phyloP scores from a whole-genome alignment of 768 basidiomycete genomes.

The Boletales sp. region DNA sequence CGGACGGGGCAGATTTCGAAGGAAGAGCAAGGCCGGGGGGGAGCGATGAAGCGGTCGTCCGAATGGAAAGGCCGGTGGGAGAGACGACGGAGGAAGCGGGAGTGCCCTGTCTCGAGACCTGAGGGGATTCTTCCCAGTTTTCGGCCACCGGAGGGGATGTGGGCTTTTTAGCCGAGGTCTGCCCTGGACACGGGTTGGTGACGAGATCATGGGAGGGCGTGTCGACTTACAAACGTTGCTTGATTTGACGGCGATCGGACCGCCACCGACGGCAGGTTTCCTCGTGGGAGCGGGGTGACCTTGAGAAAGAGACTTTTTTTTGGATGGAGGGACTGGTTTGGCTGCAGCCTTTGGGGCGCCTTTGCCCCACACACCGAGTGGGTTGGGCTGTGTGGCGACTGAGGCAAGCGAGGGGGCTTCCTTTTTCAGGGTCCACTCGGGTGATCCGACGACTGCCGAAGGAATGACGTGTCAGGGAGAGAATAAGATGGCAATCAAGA shows the following conservation, averaged over 20 bases:
- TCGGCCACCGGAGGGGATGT: neutral
- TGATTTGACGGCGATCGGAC: conserved; percentile 23
- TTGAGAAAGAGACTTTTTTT: conserved; percentile 10
- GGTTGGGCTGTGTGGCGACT: neutral
- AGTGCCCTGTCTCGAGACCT: conserved; percentile 15
- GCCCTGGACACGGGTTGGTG: conserved; percentile 12
- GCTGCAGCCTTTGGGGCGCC: conserved; percentile 11
- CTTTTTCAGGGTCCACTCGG: conserved; percentile 22
- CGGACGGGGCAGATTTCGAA: too few relatives aligned
- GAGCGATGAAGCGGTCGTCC: too few relatives aligned
- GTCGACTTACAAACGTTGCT: conserved; percentile 27
- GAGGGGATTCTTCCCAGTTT: conserved; percentile 20
- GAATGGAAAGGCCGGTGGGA: too few relatives aligned
- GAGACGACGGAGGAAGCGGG: conserved; percentile 8
- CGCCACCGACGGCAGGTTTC: conserved; percentile 27
- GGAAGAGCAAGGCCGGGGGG: conserved; percentile 14
- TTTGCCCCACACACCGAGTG: conserved; percentile 16
- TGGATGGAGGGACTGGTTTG: conserved; percentile 12
- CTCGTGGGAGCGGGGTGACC: conserved; percentile 1
- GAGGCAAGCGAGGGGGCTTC: neutral
- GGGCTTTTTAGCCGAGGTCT: conserved; percentile 3
- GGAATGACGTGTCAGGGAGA: too few relatives aligned
- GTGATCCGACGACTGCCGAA: conserved; percentile 29
- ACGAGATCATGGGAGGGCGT: neutral
- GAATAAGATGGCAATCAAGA: neutral